Evolutionary conservation across 2,329 filamentous ascomycete species (phyloP).

Genomic region (Laburnicola sp.): DNA sequence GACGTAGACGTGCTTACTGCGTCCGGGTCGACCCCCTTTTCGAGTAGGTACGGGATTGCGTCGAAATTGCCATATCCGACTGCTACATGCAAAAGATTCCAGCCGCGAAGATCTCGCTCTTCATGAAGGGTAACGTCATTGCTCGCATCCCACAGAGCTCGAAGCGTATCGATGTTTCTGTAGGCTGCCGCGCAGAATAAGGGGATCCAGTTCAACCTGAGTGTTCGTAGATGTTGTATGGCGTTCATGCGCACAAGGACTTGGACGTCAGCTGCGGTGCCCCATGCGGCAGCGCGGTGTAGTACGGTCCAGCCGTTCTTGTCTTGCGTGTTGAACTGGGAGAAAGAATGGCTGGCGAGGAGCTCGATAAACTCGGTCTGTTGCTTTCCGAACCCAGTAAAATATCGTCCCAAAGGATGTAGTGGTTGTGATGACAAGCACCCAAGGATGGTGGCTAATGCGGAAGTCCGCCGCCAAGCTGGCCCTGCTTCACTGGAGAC

Average conservation of each 20-base stretch:
- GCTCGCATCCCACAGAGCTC: neutral
- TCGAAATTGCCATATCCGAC: conserved; percentile 9
- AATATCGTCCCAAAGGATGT: too few relatives aligned
- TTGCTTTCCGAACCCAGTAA: too few relatives aligned
- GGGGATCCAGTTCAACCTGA: conserved; percentile 10
- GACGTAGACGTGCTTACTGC: conserved; percentile 9
- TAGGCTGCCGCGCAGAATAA: conserved; percentile 10
- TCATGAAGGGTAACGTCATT: neutral
- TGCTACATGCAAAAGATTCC: conserved; percentile 16
- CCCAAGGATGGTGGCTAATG: too few relatives aligned
- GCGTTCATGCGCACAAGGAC: neutral
- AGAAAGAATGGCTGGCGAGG: conserved; percentile 11
- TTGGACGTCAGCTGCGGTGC: conserved; percentile 5
- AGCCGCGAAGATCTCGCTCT: conserved; percentile 11
- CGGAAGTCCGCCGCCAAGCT: too few relatives aligned
- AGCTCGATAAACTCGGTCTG: conserved; percentile 13
- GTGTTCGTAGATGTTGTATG: neutral
- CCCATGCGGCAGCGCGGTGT: conserved; percentile 12
- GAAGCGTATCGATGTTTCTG: conserved; percentile 5
- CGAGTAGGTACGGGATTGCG: conserved; percentile 8
- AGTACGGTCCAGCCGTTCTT: conserved; percentile 9
- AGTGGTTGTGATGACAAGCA: too few relatives aligned
- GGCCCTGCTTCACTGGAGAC: too few relatives aligned
- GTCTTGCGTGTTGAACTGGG: conserved; percentile 11
- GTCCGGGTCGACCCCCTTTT: conserved; percentile 11